These are phyloP conservation scores for Artomyces pyxidatus DNA, from an alignment of 768 basidiomycete genomes.

Conservation along the genomic window DNA sequence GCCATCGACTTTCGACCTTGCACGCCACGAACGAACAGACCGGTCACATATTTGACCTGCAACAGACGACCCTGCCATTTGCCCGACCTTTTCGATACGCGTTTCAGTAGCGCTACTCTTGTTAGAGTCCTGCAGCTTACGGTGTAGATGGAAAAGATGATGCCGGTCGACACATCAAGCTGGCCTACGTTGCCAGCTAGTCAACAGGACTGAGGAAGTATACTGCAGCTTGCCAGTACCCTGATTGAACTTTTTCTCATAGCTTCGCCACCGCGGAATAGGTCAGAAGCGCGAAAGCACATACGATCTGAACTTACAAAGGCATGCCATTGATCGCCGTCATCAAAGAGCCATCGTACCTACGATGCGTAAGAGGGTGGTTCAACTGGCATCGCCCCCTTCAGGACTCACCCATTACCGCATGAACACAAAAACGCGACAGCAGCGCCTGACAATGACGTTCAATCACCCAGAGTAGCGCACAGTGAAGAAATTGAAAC, in stretches of 20 bases:
- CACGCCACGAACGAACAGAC: no score
- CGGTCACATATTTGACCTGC: conserved; percentile 1
- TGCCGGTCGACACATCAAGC: background rate
- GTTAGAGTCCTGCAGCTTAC: background rate
- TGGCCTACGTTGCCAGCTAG: background rate
- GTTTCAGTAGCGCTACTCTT: no score
- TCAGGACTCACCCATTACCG: background rate
- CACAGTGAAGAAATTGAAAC: background rate
- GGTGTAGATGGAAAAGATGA: conserved; percentile 4
- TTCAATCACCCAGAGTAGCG: background rate
- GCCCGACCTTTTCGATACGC: conserved; percentile 2
- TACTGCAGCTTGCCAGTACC: background rate
- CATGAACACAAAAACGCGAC: conserved; percentile 1
- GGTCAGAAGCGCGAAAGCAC: background rate
- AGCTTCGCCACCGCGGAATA: background rate
- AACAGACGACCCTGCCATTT: background rate
- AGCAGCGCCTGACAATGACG: background rate
- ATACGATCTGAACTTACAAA: background rate
- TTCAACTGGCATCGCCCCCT: no score
- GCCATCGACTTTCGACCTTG: no score
- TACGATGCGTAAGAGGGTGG: no score
- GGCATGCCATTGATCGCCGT: conserved; percentile 5
- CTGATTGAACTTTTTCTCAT: background rate
- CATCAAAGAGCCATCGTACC: conserved; percentile 2
- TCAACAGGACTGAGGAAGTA: background rate